Evolutionary conservation across 2,329 filamentous ascomycete species (phyloP), one percentile per base, ranked within the genome.

Genomic region (Mycogone perniciosa): DNA sequence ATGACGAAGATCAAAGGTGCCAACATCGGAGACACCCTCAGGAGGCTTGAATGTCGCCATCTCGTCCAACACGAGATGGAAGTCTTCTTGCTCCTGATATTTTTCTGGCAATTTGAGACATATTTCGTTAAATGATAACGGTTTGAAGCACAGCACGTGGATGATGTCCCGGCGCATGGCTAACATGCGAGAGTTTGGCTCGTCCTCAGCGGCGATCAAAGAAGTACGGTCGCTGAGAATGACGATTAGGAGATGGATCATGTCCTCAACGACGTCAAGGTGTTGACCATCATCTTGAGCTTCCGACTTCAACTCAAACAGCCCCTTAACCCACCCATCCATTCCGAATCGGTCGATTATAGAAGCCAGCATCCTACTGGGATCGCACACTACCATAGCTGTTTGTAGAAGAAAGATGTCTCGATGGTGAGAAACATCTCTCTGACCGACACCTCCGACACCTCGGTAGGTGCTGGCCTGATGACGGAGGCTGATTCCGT

Each of bases 101-200:
- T 89, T 89, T 62, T 99, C 93, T 0, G 90, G 89, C 13, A 99
- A 75, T 57, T 92, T 90, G 59, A 79, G 81, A 44, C 85, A 88
- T 50, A 99, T 85, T 57, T 97, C 93, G 8, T 92, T 95, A 72
- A 93, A 97, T 0, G 92, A 95, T 5, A 99, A 75, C 0, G 93
- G 91, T 68, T 95, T 95, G 76, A 97, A 97, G 73, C 92, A 97
- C 30, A 99, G 76, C 6, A 95, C 88, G 66, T 99, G 95, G 2
- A 86, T 88, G 56, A 99, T 88, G 62, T 99, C 95, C 44, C 90
- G 85, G 50, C 88, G 85, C 70, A 97, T 86, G 8, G 86, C 83
- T 44, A 84, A 74, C 7, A 86, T 68, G 46, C 86, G 82, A 13
- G 85, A 78, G 50, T 82, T 78, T 9, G 77, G 72, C 54, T 86